These are phyloP conservation scores for Tetrahymena malaccensis DNA, from an alignment of 73 alveolate genomes.

Conservation along the genomic window DNA sequence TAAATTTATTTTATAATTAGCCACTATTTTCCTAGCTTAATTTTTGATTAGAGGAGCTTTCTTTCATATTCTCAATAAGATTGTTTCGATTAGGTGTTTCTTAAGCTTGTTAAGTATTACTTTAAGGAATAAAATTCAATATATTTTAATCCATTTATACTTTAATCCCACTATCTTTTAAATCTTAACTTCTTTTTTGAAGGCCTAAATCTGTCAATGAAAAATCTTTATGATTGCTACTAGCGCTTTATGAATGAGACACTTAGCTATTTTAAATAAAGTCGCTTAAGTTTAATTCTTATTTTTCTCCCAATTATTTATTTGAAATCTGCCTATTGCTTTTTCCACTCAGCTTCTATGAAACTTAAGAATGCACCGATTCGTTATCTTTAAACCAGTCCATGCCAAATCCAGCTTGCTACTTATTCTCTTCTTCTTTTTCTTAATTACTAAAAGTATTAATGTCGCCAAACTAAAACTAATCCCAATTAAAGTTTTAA, in stretches of 20 bases:
- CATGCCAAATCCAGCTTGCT: background rate
- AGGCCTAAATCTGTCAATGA: background rate
- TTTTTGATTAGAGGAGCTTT: background rate
- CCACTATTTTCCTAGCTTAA: background rate
- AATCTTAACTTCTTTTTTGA: background rate
- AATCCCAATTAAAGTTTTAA: background rate
- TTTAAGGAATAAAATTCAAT: background rate
- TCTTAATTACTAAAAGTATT: background rate
- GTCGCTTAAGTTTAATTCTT: background rate
- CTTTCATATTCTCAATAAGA: too few species aligned
- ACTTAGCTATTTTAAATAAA: background rate
- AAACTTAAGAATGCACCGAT: background rate
- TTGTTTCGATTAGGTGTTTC: background rate
- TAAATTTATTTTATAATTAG: background rate
- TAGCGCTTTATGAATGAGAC: background rate
- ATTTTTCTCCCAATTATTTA: background rate
- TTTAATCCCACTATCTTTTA: background rate
- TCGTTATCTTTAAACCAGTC: background rate
- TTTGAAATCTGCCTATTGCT: background rate
- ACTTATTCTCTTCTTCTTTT: background rate
- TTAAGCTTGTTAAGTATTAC: too few species aligned
- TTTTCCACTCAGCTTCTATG: background rate
- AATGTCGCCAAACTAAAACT: background rate
- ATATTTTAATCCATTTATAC: background rate
- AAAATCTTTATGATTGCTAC: background rate